Conservation (phyloP, 148 eudicot genomes). For the Pouteria glomerata region DNA sequence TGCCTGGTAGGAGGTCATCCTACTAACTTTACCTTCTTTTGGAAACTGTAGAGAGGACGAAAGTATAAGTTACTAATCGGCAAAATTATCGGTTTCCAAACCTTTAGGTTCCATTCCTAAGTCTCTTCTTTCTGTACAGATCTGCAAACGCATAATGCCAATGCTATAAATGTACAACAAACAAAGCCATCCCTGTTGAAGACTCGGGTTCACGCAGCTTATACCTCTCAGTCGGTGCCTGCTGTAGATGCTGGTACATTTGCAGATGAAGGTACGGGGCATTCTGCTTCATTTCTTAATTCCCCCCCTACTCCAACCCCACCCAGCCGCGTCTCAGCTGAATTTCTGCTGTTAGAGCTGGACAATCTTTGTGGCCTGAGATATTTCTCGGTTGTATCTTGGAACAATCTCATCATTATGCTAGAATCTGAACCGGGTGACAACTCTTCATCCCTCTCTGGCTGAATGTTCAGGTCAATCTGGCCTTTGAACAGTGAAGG, state of each 20-base stretch:
- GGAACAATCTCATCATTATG: constrained; percentile 11
- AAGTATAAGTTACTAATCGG: neutral
- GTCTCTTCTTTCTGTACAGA: constrained; percentile 18
- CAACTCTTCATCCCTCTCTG: constrained; percentile 56
- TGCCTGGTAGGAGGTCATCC: too few species aligned
- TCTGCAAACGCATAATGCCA: constrained; percentile 5
- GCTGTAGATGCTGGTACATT: constrained; percentile 7
- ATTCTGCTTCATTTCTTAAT: neutral
- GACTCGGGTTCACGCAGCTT: neutral
- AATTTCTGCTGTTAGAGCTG: too few species aligned
- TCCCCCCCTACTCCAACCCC: too few species aligned
- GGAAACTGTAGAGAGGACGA: too few species aligned
- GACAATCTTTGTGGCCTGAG: constrained; percentile 3
- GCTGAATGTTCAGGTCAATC: constrained; percentile 62
- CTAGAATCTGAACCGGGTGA: constrained; percentile 35
- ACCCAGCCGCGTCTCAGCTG: constrained; percentile 6
- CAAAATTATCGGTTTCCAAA: constrained; percentile 7
- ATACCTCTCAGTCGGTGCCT: neutral
- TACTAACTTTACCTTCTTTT: too few species aligned
- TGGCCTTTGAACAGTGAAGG: constrained; percentile 37
- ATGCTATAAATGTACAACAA: constrained; percentile 7
- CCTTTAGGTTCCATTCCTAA: constrained; percentile 5
- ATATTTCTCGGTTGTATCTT: constrained; percentile 12
- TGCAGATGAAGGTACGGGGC: neutral
- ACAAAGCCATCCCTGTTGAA: too few species aligned